Percentiles rank a stretch among this genome's conserved stretches.
Evolutionary conservation across 2,329 filamentous ascomycete genomes (phyloP).

Genomic region (Sordariomycetes sp.): DNA sequence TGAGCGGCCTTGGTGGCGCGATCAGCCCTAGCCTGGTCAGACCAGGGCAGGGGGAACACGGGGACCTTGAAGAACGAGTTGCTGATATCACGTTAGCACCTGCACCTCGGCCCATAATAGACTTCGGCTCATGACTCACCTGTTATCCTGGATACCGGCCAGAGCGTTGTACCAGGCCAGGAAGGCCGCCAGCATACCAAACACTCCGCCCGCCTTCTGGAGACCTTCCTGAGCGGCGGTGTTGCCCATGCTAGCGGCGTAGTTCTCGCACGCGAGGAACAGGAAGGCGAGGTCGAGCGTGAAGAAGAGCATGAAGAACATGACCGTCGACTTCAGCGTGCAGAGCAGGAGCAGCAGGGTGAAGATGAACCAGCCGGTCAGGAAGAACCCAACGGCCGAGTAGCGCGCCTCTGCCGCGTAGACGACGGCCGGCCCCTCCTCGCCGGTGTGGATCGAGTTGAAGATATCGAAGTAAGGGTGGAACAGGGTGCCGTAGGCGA

Average conservation of each 20-base stretch:
- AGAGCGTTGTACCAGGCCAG: constrained; percentile 81
- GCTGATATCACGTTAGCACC: constrained; percentile 38
- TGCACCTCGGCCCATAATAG: neutral
- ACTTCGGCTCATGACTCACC: constrained; percentile 28
- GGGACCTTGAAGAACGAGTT: constrained; percentile 85
- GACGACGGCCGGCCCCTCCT: constrained; percentile 18
- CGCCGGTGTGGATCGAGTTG: constrained; percentile 27
- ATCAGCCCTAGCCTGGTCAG: constrained; percentile 45
- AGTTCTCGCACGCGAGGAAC: constrained; percentile 56
- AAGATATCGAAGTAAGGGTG: constrained; percentile 57
- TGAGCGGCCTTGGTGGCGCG: constrained; percentile 14
- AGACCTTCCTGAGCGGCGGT: constrained; percentile 32
- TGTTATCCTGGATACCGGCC: constrained; percentile 67
- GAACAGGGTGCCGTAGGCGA: constrained; percentile 61
- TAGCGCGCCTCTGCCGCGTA: constrained; percentile 31
- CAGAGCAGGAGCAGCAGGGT: constrained; percentile 63
- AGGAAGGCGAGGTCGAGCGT: constrained; percentile 68
- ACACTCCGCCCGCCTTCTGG: constrained; percentile 63
- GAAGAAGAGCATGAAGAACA: constrained; percentile 71
- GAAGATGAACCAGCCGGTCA: constrained; percentile 79
- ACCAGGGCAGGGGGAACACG: constrained; percentile 93
- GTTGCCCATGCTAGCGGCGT: constrained; percentile 40
- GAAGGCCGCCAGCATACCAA: constrained; percentile 74
- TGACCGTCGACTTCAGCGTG: constrained; percentile 66
- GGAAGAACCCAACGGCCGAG: constrained; percentile 62